Percentiles rank a stretch among this genome's conserved stretches.
phyloP scores from a whole-genome alignment of 2,329 filamentous ascomycete genomes.

The Trichoderma gracile region DNA sequence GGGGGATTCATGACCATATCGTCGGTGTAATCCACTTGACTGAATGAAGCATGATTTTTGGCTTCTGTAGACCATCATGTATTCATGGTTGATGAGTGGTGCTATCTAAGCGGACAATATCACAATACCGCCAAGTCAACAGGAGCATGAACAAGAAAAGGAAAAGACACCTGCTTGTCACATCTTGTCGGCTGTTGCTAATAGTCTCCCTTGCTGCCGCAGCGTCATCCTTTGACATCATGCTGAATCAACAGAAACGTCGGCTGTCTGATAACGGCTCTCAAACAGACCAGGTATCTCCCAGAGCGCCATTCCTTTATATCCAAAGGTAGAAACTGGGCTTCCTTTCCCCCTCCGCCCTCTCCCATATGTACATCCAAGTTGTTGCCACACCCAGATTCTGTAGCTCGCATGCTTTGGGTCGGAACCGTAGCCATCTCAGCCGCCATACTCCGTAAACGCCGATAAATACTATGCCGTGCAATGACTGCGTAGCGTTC shows the following conservation, averaged over 20 bases:
- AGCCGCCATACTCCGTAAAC: neutral
- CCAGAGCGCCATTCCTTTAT: neutral
- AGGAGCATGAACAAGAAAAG: too few relatives aligned
- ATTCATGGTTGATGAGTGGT: too few relatives aligned
- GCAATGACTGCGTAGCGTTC: neutral
- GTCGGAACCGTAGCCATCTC: neutral
- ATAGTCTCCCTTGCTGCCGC: too few relatives aligned
- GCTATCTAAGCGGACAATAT: too few relatives aligned
- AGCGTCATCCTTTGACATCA: slow-evolving; percentile 2
- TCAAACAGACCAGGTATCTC: neutral
- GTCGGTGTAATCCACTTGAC: too few relatives aligned
- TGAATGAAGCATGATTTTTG: too few relatives aligned
- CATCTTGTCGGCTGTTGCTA: too few relatives aligned
- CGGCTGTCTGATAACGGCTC: neutral
- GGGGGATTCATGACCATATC: too few relatives aligned
- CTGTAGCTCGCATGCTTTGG: neutral
- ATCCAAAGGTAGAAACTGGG: neutral
- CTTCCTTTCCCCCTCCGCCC: neutral
- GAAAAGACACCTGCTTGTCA: too few relatives aligned
- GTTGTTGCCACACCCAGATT: neutral
- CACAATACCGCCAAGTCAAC: too few relatives aligned
- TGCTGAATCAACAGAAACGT: neutral
- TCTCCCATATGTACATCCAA: neutral
- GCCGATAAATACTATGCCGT: neutral
- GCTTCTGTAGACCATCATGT: too few relatives aligned